Conservation (phyloP, 768 basidiomycete species). For the Boletus reticulatus region DNA sequence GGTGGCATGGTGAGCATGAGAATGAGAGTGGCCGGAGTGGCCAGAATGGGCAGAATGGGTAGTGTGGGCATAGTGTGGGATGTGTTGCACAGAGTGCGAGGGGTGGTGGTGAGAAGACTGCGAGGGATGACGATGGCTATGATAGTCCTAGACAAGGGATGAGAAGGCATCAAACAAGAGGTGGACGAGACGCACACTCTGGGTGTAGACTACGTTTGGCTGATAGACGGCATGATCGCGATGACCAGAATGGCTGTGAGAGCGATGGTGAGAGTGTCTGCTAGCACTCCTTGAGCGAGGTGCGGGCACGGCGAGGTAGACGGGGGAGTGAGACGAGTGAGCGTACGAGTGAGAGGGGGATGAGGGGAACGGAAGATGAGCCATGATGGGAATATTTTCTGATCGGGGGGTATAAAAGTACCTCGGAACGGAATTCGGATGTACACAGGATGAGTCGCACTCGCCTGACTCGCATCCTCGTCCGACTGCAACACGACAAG, state of each 20-base stretch:
- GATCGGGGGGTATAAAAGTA: no score
- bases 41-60: not conserved
- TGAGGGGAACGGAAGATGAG: slow-evolving; percentile 24
- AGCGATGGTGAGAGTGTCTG: slow-evolving; percentile 14
- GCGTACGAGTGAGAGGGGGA: not conserved
- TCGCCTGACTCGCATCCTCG: slow-evolving; percentile 8
- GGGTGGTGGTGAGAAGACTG: slow-evolving; percentile 9
- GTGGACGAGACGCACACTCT: slow-evolving; percentile 12
- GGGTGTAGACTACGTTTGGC: slow-evolving; percentile 6
- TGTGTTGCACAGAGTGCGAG: slow-evolving; percentile 18
- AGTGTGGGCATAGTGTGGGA: slow-evolving; percentile 9
- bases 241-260: slow-evolving; percentile 4
- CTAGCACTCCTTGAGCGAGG: slow-evolving; percentile 16
- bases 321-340: not conserved
- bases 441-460: not conserved
- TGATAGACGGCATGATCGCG: not conserved
- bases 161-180: not conserved
- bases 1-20: slow-evolving; percentile 10
- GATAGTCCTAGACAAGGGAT: slow-evolving; percentile 14
- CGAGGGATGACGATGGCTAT: slow-evolving; percentile 13
- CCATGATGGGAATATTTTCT: slow-evolving; percentile 7
- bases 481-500: slow-evolving; percentile 19
- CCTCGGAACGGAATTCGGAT: slow-evolving; percentile 19
- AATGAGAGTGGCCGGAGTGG: slow-evolving; percentile 10
- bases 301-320: slow-evolving; percentile 6